Conservation (phyloP, 2,329 filamentous ascomycete species). For the Alternaria longipes region DNA sequence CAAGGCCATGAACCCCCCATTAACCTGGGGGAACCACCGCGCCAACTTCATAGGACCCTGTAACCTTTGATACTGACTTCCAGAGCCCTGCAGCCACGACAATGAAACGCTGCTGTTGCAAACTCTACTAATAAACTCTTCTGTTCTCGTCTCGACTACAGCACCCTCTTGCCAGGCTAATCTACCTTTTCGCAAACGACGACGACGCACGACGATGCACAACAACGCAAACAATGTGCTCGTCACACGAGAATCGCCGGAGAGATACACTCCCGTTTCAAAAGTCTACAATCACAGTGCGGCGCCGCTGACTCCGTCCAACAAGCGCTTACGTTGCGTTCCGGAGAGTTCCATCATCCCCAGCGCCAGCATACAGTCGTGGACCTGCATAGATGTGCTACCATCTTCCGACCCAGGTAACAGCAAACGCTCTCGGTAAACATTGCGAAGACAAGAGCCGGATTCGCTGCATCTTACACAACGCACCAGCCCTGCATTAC, state of each 20-base stretch:
- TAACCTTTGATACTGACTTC: not conserved
- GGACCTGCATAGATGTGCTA: conserved; percentile 12
- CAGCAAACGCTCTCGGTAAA: not conserved
- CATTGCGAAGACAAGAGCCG: not conserved
- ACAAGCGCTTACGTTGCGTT: conserved; percentile 7
- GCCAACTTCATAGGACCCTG: not conserved
- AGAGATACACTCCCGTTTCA: not conserved
- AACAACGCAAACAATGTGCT: not conserved
- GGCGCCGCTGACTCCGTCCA: not conserved
- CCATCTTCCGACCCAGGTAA: not conserved
- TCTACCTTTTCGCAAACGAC: not conserved
- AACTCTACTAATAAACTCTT: not conserved
- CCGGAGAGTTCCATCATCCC: conserved; percentile 3
- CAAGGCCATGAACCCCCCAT: conserved; percentile 8
- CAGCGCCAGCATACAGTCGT: not conserved
- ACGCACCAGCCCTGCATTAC: not conserved
- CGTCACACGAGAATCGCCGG: not conserved
- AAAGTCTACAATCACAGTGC: not conserved
- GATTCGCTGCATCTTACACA: not conserved
- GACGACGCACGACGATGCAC: not conserved
- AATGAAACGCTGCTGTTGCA: conserved; percentile 4
- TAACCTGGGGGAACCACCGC: not conserved
- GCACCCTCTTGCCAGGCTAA: not conserved
- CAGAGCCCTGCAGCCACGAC: not conserved
- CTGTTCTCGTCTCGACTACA: not conserved